Base-by-base conservation (phyloP, 2,329 filamentous ascomycete species). In the Sarocladiaceae sp. region DNA sequence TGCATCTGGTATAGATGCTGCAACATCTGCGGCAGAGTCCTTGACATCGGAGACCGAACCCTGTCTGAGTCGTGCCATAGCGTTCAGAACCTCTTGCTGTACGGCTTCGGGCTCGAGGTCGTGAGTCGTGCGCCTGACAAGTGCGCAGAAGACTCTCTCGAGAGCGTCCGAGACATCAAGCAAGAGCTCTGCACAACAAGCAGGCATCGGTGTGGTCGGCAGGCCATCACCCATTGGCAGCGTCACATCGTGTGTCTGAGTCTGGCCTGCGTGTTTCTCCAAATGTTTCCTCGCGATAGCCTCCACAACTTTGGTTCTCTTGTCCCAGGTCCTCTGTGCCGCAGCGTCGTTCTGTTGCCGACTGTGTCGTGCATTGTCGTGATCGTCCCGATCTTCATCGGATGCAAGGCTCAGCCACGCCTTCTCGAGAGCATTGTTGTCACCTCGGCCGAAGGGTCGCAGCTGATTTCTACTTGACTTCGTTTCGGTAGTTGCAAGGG, bases 401-500 rank as follows among this genome's bases (percentile, higher is more conserved):
- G 75, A 73, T 20, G 72, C 69, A 15, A 94, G 73, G 15, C 75
- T 71, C 39, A 85, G 70, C 89, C 92, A 96, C 31, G 89, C 83
- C 57, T 83, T 81, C 64, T 96, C 90, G 12, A 96, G 74, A 2
- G 86, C 83, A 58, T 85, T 82, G 58, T 93, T 95, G 69, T 96
- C 91, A 53, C 82, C 84, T 4, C 76, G 76, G 0, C 88, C 87
- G 67, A 96, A 96, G 0, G 91, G 90, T 39, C 88, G 83, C 8
- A 90, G 81, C 44, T 83, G 80, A 31, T 79, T 76, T 59, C 79
- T 84, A 29, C 76, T 68, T 52, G 77, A 67, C 52, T 73, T 78
- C 13, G 76, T 64, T 49, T 85, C 71, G 65, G 75, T 56, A 66
- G 78, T 60, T 22, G 67, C 67, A 63, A 80, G 65, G 66, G 82